These are phyloP conservation scores for Termitomyces sp. DNA, from an alignment of 768 basidiomycete genomes.

Conservation along the genomic window DNA sequence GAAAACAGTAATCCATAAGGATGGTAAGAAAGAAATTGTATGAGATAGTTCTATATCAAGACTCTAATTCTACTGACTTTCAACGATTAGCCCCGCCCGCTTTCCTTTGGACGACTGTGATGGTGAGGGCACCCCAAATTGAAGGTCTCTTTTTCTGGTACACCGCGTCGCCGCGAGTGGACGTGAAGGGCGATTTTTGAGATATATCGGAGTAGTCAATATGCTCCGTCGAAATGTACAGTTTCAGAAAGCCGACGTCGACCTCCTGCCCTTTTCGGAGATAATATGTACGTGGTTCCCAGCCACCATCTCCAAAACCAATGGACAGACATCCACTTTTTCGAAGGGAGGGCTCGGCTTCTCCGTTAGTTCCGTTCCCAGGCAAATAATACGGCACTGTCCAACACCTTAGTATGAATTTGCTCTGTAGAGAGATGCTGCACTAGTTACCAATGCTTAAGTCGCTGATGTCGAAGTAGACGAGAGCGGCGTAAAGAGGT, in stretches of 20 bases:
- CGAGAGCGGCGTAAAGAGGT: not conserved
- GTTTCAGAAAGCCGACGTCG: slow-evolving; percentile 41
- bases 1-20: too few relatives aligned
- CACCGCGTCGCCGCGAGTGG: not conserved
- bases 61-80: too few relatives aligned
- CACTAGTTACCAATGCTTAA: not conserved
- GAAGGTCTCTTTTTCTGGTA: not conserved
- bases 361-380: too few relatives aligned
- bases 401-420: not conserved
- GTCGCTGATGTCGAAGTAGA: slow-evolving; percentile 2
- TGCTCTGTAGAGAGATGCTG: not conserved
- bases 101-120: not conserved
- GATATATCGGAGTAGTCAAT: slow-evolving; percentile 29
- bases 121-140: not conserved
- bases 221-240: slow-evolving; percentile 35
- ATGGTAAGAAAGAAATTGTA: too few relatives aligned
- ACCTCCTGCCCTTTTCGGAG: slow-evolving; percentile 24
- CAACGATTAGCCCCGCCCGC: too few relatives aligned
- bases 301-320: slow-evolving; percentile 37
- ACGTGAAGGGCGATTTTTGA: slow-evolving; percentile 29
- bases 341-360: not conserved
- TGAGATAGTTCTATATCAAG: too few relatives aligned
- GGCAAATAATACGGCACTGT: not conserved
- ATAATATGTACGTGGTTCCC: slow-evolving; percentile 25
- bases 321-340: slow-evolving; percentile 20